Evolutionary conservation across 345 rosid genomes (phyloP), one percentile per base, ranked within the genome.

Genomic region (Syzygium aromaticum): DNA sequence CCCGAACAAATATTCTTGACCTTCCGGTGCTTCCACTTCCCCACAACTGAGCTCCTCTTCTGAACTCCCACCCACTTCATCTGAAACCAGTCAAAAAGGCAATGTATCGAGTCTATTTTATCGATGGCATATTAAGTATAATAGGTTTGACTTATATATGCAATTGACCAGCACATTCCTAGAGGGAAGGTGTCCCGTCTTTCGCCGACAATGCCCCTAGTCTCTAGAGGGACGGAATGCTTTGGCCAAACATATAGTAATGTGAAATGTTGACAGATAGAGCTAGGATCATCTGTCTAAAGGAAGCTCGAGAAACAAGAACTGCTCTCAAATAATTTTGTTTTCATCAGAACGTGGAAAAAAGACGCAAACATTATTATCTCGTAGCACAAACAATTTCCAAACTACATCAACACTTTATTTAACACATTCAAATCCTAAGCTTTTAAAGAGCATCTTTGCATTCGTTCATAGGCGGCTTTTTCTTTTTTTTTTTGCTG

Each of bases 11-110:
- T 86, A 84, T 46, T 92, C 93, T 86, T 87, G 91, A 82, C 87
- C 86, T 28, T 91, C 95, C 2, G 87, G 52, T 28, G 87, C 87
- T 85, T 91, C 93, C 49, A 57, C 89, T 85, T 91, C 95, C 84
- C 92, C 94, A 40, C 90, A 59, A 86, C 95, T 92, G 52, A 87
- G 85, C 88, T 92, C 95, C 84, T 92, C 94, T 80, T 91, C 95
- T 3, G 94, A 92, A 30, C 88, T 89, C 84, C 88, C 92, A 12
- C 85, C 94, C n/a, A 88, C 92, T 77, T 90, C 95, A 88, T 92
- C 95, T 90, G 86, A 77, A 49, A 84, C 28, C 59, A 77, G 21
- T 21, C 38, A n/a, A 23, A 33, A 3, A 38, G 30, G 43, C 38
- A 53, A 52, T 25, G 19, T 40, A 64, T 84, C 33, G 11, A 43